phyloP scores from a whole-genome alignment of 148 eudicot species.

The Vaccinium vitisidaea region DNA sequence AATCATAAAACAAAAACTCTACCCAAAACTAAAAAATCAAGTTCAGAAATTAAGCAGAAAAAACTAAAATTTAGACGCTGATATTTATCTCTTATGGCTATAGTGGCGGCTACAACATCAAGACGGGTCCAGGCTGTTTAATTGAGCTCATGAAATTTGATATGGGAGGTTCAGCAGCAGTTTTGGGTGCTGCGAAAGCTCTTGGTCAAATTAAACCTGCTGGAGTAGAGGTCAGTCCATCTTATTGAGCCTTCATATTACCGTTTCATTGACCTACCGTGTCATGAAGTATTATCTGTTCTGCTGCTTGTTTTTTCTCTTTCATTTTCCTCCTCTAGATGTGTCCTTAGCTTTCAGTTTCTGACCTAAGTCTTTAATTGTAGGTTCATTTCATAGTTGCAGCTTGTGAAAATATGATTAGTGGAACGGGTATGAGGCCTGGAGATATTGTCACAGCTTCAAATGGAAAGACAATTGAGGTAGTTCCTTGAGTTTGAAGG shows the following conservation, averaged over 20 bases:
- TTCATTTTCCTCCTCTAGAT: not conserved
- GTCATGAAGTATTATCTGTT: not conserved
- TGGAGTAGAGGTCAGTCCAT: constrained; percentile 88
- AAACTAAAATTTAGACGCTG: not conserved
- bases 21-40: not conserved
- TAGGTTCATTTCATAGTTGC: constrained; percentile 99
- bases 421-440: constrained; percentile 99
- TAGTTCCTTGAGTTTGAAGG: constrained; percentile 21
- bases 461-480: constrained; percentile 99
- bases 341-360: not conserved
- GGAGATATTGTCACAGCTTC: constrained; percentile 96
- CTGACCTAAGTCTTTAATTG: constrained; percentile 16
- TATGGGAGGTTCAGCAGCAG: constrained; percentile 99
- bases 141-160: constrained; percentile 97
- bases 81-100: constrained; percentile 17
- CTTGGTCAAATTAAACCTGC: constrained; percentile 95
- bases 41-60: not conserved
- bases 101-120: constrained; percentile 99
- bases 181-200: constrained; percentile 97
- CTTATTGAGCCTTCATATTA: constrained; percentile 2
- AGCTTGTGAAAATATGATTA: constrained; percentile 98
- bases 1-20: not conserved
- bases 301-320: constrained; percentile 10
- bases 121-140: constrained; percentile 88
- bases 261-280: not conserved